Conservation (phyloP, 192 early-diverging fungal species). For the Funneliformis geosporum region DNA sequence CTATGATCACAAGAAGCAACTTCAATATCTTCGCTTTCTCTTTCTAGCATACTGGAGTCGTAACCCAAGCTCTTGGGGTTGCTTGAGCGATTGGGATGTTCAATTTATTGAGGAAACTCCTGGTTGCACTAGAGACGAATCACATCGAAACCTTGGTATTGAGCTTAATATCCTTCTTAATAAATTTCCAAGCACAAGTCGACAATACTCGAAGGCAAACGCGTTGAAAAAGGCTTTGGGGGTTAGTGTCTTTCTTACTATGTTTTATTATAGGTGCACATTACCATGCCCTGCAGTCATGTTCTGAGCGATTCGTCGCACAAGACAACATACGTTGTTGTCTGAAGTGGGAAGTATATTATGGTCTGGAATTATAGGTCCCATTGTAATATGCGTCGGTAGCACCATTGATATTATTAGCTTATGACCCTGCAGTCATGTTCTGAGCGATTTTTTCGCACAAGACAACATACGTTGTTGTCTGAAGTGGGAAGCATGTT, state of each 20-base stretch:
- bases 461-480: conserved; percentile 17
- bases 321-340: conserved; percentile 20
- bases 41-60: conserved; percentile 21
- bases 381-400: conserved; percentile 18
- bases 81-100: conserved; percentile 21
- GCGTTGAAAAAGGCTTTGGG: conserved; percentile 24
- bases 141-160: background rate
- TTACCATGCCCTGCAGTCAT: conserved; percentile 31
- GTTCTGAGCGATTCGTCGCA: conserved; percentile 28
- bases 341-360: conserved; percentile 24
- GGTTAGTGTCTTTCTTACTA: conserved; percentile 6
- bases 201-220: conserved; percentile 6
- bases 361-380: conserved; percentile 16
- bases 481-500: conserved; percentile 10
- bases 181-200: background rate
- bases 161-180: conserved; percentile 22
- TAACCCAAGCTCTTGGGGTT: conserved; percentile 2
- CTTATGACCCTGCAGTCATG: conserved; percentile 14
- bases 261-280: background rate
- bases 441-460: conserved; percentile 22
- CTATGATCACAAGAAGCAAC: background rate
- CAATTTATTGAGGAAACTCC: background rate
- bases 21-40: conserved; percentile 1
- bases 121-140: conserved; percentile 8
- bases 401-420: conserved; percentile 16